Evolutionary conservation across 257 asterid genomes (phyloP).

Genomic region (Verbascum thapsus): DNA sequence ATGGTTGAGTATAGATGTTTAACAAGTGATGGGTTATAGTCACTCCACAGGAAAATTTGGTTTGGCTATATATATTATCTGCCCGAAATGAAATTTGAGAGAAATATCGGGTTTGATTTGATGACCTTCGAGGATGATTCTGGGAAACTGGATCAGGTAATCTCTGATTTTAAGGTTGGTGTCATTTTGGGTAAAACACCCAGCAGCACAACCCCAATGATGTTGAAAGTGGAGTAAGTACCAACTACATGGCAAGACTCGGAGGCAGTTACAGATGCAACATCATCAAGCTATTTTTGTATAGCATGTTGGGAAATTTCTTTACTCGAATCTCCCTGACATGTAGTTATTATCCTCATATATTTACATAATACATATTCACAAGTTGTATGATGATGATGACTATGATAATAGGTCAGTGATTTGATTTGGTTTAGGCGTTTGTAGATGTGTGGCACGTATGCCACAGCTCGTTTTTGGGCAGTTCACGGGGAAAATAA

Average conservation of each 20-base stretch:
- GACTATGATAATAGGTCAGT: constrained; percentile 7
- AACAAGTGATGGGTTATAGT: constrained; percentile 36
- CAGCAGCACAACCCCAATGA: constrained; percentile 44
- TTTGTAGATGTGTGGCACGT: background rate
- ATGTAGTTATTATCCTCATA: constrained; percentile 43
- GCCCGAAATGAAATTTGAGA: constrained; percentile 39
- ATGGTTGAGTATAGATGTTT: constrained; percentile 46
- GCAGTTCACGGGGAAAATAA: too few species aligned
- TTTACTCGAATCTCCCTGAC: constrained; percentile 43
- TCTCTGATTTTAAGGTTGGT: constrained; percentile 23
- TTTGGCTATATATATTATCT: constrained; percentile 37
- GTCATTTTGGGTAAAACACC: constrained; percentile 41
- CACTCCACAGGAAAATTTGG: constrained; percentile 56
- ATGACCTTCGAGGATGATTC: constrained; percentile 31
- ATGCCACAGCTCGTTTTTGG: too few species aligned
- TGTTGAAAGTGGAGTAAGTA: too few species aligned
- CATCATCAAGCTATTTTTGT: constrained; percentile 23
- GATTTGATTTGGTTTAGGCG: constrained; percentile 7
- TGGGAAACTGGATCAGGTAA: constrained; percentile 38
- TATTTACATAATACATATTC: background rate
- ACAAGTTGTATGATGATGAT: constrained; percentile 32
- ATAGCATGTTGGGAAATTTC: constrained; percentile 38
- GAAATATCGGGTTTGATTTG: constrained; percentile 30
- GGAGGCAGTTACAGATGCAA: constrained; percentile 22
- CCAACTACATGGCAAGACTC: constrained; percentile 41